Evolutionary conservation across 2,329 filamentous ascomycete genomes (phyloP).

Genomic region (Alternaria brassicae): DNA sequence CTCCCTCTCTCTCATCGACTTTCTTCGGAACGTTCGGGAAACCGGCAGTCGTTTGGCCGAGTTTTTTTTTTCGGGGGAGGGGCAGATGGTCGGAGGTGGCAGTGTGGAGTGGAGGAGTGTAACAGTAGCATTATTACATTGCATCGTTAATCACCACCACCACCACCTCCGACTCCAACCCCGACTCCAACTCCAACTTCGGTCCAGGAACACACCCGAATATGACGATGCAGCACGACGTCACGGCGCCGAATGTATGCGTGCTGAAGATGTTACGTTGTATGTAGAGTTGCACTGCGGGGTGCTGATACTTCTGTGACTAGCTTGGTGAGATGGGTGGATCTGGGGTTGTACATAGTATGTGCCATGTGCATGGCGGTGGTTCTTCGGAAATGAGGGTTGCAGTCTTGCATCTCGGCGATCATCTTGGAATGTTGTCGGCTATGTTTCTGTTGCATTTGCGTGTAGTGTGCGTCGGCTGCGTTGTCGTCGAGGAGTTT

Average conservation of each 20-base stretch:
- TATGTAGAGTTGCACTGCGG: background rate
- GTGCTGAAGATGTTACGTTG: background rate
- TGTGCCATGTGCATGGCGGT: background rate
- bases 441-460: background rate
- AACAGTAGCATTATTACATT: too few relatives aligned
- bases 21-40: background rate
- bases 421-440: background rate
- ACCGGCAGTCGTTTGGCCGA: background rate
- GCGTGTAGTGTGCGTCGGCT: background rate
- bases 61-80: background rate
- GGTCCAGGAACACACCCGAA: background rate
- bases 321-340: background rate
- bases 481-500: constrained; percentile 3
- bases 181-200: background rate
- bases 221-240: background rate
- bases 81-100: background rate
- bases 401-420: background rate
- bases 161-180: background rate
- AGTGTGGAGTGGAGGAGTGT: background rate
- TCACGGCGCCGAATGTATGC: background rate
- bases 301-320: background rate
- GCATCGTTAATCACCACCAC: too few relatives aligned
- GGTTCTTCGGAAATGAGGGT: background rate
- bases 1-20: too few relatives aligned
- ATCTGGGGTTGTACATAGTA: background rate